Evolutionary conservation across 2,329 filamentous ascomycete genomes (phyloP).

Genomic region (Macroventuria anomochaeta): DNA sequence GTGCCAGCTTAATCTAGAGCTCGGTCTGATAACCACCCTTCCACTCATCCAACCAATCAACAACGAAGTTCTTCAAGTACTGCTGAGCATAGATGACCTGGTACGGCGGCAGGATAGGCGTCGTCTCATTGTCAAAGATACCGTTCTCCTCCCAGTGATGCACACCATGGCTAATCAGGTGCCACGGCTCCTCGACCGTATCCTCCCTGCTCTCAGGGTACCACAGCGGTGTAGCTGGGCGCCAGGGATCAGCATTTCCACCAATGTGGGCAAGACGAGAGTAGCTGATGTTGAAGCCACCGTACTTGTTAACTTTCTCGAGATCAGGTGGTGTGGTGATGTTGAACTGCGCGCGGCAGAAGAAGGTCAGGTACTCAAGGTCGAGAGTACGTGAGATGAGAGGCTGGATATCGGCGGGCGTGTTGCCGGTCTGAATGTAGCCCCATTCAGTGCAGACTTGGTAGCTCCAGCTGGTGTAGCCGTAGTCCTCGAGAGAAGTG

Average conservation of each 20-base stretch:
- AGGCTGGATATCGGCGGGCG: constrained; percentile 68
- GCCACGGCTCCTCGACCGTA: constrained; percentile 70
- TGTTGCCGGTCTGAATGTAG: constrained; percentile 76
- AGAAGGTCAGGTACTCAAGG: constrained; percentile 65
- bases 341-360: constrained; percentile 74
- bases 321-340: constrained; percentile 69
- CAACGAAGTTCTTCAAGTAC: constrained; percentile 66
- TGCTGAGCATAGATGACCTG: constrained; percentile 66
- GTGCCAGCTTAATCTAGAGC: neutral
- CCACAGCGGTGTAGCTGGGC: constrained; percentile 73
- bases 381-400: constrained; percentile 75
- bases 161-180: constrained; percentile 75
- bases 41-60: constrained; percentile 64
- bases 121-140: constrained; percentile 68
- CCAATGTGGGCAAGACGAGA: constrained; percentile 79
- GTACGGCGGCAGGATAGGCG: constrained; percentile 62
- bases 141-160: constrained; percentile 84
- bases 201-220: constrained; percentile 65
- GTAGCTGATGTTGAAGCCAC: constrained; percentile 74
- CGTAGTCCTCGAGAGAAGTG: constrained; percentile 28
- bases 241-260: constrained; percentile 81
- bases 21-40: constrained; percentile 19
- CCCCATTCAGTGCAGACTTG: constrained; percentile 69
- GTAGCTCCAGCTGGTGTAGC: constrained; percentile 60
- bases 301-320: constrained; percentile 75